Base-by-base conservation (phyloP, 768 basidiomycete genomes). In the Auriscalpium microsporum region DNA sequence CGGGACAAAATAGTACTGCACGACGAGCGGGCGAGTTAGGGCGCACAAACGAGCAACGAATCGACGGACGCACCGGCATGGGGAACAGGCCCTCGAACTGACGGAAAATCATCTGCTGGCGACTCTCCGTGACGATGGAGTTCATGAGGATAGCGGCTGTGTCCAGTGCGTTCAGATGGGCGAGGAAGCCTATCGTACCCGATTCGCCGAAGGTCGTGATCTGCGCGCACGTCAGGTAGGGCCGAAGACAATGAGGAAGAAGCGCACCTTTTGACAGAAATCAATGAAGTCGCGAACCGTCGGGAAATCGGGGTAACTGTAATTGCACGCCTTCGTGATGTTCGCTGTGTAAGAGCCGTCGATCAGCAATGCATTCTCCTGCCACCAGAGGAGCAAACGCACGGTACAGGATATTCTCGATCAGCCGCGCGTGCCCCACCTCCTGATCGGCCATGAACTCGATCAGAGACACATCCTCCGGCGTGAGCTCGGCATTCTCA, bases 71-170 rank as follows among this genome's bases (percentile, higher is more conserved):
- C 40, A 73, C 75, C 5, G 81, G 78, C 78, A 82, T 79, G 0
- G 82, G 81, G 71, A 80, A 80, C n/a, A 77, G 63, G 0, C 81
- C 82, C 51, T 79, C 73, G 48, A 83, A 75, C 67, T 85, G 82
- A 5, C 84, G 65, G 73, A 86, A 83, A 47, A 77, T 72, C 76
- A 83, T 77, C 69, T 86, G 79, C 67, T 87, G 84, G 9, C 84
- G 70, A 17, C 78, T 77, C 67, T 86, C 83, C 11, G 78, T 82
- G 0, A 80, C 72, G 61, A 87, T 82, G 8, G 76, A 72, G 63
- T 84, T 78, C 8, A 78, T 63, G 14, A 86, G 69, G 11, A 85
- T 66, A 48, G 73, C 67, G 1, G 82, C 82, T 0, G 75, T 61
- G 2, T 78, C 74, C 36, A 81, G 73, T 19, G 80, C 80, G 66